Evolutionary conservation across 2,329 filamentous ascomycete genomes (phyloP), one percentile per base, ranked within the genome.

Genomic region (Thelonectria discophora): DNA sequence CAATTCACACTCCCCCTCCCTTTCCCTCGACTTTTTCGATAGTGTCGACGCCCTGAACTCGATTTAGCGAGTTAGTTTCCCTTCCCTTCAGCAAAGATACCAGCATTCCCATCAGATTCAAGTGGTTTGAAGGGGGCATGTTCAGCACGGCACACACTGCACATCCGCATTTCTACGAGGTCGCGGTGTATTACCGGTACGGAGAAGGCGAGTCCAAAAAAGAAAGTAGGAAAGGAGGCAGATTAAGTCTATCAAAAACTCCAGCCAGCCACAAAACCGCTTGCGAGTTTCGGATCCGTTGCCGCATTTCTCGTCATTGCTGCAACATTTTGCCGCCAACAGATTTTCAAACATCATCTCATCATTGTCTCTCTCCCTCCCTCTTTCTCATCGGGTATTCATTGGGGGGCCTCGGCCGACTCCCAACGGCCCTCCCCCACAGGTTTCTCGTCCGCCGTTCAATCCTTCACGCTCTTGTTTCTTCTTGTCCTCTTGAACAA

Each of bases 401-500:
- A n/a, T n/a, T n/a, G n/a, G n/a, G n/a, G n/a, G n/a, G n/a, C n/a
- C n/a, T n/a, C n/a, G n/a, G n/a, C n/a, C n/a, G n/a, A n/a, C n/a
- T n/a, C n/a, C n/a, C n/a, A n/a, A n/a, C n/a, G n/a, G n/a, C n/a
- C n/a, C n/a, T n/a, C n/a, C 24, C 17, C 40, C 37, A 32, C 49
- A 27, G 6, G 24, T 15, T 17, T 39, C 21, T 51, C 30, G 20
- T 34, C 12, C 20, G 18, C 27, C 17, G 8, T 8, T 6, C 13
- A 18, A 3, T 40, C 37, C 37, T 40, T 9, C 37, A 15, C 37
- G 37, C 37, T 40, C 40, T 43, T 20, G 17, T 18, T 43, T 18
- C n/a, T 17, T 43, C 42, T 55, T 15, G 32, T 18, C 20, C 52
- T 47, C 43, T 48, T 42, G 55, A 49, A 53, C 30, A 32, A 11